Base-by-base conservation (phyloP, 2,329 filamentous ascomycete genomes). In the Alternaria sp. region DNA sequence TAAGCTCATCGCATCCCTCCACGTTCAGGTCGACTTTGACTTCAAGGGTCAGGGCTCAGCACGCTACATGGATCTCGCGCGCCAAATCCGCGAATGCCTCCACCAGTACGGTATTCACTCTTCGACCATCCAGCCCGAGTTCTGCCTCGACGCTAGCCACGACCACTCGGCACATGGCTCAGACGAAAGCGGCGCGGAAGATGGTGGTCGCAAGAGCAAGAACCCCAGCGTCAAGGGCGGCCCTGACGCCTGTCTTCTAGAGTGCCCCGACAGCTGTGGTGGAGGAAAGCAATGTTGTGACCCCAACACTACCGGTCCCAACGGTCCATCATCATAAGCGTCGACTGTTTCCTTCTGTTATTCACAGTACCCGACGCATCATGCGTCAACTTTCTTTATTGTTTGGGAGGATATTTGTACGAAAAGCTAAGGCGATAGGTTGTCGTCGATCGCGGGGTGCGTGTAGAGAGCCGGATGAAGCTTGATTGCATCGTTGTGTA, bases 41-140 rank as follows among this genome's bases (percentile, higher is more conserved):
- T 93, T 97, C 79, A 90, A 93, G 76, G 92, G 91, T 52, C 89
- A 93, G 70, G 91, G 91, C 45, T 88, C 86, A 0, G 86, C 87
- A 58, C 89, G 90, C 73, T 99, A 98, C 82, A 99, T 99, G 95
- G 87, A 90, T 67, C 87, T 99, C 43, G 93, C 95, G 19, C 89
- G 89, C 62, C 89, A 91, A 60, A 92, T 96, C 17, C 88, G 94
- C 51, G 90, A 90, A 74, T 99, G 96, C 74, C 88, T 99, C 4
- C 96, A 99, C 80, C 94, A 89, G 36, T 97, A 97, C 73, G 95
- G 96, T 59, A 98, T 99, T 68, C 96, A 99, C 83, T 96, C 92
- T 40, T 95, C 93, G 36, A 99, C 96, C 12, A 98, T 99, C 71
- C 96, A 99, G 81, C 96, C 96, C 6, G 96, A 99, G 80, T 99